Conservation (phyloP, 2,329 filamentous ascomycete species). For the Penicillium sumatraense region DNA sequence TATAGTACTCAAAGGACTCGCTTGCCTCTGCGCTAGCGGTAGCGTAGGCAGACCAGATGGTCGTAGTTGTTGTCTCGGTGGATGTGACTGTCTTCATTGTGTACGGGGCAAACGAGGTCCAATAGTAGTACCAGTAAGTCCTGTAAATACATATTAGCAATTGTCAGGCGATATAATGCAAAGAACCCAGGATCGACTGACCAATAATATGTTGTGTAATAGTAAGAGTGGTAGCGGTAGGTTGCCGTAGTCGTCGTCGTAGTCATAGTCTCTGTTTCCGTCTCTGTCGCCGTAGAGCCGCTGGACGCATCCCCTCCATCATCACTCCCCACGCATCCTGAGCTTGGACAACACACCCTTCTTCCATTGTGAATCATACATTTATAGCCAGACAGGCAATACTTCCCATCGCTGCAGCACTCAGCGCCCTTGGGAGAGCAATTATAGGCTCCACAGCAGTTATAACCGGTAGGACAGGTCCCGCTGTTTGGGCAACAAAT, state of each 20-base stretch:
- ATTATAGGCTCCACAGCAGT: slow-evolving; percentile 16
- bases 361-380: slow-evolving; percentile 16
- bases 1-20: slow-evolving; percentile 11
- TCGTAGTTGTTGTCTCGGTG: slow-evolving; percentile 17
- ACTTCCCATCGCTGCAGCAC: slow-evolving; percentile 21
- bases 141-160: background rate
- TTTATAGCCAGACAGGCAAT: slow-evolving; percentile 19
- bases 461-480: slow-evolving; percentile 21
- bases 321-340: slow-evolving; percentile 16
- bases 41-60: slow-evolving; percentile 20
- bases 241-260: background rate
- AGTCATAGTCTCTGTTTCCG: slow-evolving; percentile 5
- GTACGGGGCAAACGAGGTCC: slow-evolving; percentile 24
- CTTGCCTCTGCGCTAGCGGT: slow-evolving; percentile 14
- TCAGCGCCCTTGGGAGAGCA: slow-evolving; percentile 21
- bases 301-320: background rate
- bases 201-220: slow-evolving; percentile 26
- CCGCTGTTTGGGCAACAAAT: slow-evolving; percentile 18
- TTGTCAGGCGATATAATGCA: background rate
- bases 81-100: slow-evolving; percentile 23
- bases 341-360: slow-evolving; percentile 17
- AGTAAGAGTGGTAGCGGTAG: slow-evolving; percentile 12
- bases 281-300: slow-evolving; percentile 5
- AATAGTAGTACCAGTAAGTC: slow-evolving; percentile 27
- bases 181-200: slow-evolving; percentile 1